Evolutionary conservation across 306 rosid genomes (phyloP).

Genomic region (Luffa acutangula): DNA sequence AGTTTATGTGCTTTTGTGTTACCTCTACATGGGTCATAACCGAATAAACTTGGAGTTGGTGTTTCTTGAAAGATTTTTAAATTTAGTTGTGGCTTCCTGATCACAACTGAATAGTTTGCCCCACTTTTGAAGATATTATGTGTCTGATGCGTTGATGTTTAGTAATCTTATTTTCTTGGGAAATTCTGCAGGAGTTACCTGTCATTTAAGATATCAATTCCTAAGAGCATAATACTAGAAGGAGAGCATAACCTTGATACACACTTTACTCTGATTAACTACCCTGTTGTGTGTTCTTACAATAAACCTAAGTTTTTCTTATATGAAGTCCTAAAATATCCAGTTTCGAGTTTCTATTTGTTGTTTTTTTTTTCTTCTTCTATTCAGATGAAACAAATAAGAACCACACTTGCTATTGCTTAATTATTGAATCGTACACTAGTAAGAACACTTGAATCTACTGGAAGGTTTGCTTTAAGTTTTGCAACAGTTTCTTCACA

Average conservation of each 20-base stretch:
- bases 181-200: slow-evolving; percentile 68
- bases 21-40: neutral
- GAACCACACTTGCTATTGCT: slow-evolving; percentile 87
- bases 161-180: neutral
- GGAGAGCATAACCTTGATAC: slow-evolving; percentile 62
- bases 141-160: neutral
- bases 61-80: neutral
- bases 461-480: neutral
- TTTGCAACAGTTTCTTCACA: neutral
- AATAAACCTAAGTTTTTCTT: slow-evolving; percentile 12
- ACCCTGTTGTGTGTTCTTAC: slow-evolving; percentile 58
- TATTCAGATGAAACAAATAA: slow-evolving; percentile 77
- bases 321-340: neutral
- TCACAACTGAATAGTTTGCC: neutral
- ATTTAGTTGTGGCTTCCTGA: neutral
- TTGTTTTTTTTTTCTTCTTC: too few relatives aligned
- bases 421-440: slow-evolving; percentile 75
- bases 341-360: neutral
- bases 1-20: neutral
- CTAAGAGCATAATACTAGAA: slow-evolving; percentile 55
- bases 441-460: slow-evolving; percentile 41
- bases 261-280: slow-evolving; percentile 74
- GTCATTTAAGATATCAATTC: slow-evolving; percentile 77
- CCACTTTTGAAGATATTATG: neutral
- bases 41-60: neutral